phyloP scores from a whole-genome alignment of 352 stramenopile species.

The Phytopythium aichiense region DNA sequence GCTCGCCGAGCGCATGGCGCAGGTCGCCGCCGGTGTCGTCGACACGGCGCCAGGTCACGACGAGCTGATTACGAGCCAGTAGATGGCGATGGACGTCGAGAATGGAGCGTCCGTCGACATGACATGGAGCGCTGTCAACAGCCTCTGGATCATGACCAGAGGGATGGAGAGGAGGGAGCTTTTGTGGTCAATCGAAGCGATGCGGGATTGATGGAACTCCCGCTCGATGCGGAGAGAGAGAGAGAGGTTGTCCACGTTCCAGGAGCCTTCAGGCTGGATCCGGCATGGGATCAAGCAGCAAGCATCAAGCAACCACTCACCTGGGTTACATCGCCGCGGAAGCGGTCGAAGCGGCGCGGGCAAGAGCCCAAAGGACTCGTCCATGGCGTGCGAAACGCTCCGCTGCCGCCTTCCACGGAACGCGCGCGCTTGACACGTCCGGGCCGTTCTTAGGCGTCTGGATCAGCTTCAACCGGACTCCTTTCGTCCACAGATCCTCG shows the following conservation, averaged over 20 bases:
- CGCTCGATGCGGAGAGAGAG: background rate
- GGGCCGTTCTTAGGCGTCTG: background rate
- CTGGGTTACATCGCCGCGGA: background rate
- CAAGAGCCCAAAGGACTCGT: background rate
- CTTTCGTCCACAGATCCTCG: background rate
- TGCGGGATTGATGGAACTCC: background rate
- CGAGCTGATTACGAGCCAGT: conserved; percentile 3
- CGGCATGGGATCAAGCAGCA: background rate
- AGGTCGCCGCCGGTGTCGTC: conserved; percentile 7
- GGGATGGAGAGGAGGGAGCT: no score
- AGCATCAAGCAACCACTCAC: no score
- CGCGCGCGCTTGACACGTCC: background rate
- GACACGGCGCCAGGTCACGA: background rate
- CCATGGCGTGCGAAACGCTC: conserved; percentile 28
- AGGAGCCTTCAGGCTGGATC: background rate
- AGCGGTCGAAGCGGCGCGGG: background rate
- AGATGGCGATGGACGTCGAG: background rate
- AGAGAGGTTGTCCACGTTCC: background rate
- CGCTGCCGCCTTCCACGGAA: background rate
- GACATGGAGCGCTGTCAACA: background rate
- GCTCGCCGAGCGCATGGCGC: conserved; percentile 17
- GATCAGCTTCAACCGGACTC: background rate
- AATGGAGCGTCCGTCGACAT: background rate
- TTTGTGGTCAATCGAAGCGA: background rate
- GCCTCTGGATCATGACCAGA: background rate